These are phyloP conservation scores for Venturia oleaginea DNA, from an alignment of 2,329 filamentous ascomycete species.

Conservation along the genomic window DNA sequence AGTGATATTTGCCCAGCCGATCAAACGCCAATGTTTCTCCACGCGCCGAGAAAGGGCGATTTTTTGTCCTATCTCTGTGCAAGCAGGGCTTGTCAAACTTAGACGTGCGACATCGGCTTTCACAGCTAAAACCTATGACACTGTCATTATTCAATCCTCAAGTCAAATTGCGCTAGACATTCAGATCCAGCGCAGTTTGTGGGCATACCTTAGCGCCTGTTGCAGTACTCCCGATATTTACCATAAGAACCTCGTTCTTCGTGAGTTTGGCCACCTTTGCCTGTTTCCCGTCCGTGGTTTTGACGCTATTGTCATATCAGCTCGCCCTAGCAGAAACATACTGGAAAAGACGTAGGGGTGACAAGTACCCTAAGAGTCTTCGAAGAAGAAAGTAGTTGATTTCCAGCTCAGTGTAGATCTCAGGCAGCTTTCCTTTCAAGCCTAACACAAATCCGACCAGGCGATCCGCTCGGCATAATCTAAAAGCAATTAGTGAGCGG, in stretches of 20 bases:
- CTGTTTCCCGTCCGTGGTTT: constrained; percentile 97
- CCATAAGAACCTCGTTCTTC: constrained; percentile 99
- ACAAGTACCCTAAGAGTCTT: constrained; percentile 60
- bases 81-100: constrained; percentile 83
- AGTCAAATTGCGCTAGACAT: background rate
- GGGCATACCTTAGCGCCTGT: constrained; percentile 73
- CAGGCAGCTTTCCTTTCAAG: constrained; percentile 83
- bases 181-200: background rate
- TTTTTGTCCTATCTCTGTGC: constrained; percentile 97
- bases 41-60: constrained; percentile 93
- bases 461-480: constrained; percentile 93
- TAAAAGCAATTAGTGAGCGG: no score
- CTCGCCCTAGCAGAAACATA: background rate
- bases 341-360: background rate
- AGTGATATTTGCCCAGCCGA: constrained; percentile 35
- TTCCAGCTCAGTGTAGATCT: constrained; percentile 97
- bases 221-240: constrained; percentile 96
- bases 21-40: constrained; percentile 95
- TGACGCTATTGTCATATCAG: constrained; percentile 47
- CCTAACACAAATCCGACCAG: constrained; percentile 96
- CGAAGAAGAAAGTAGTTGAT: constrained; percentile 99
- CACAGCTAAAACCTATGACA: constrained; percentile 59
- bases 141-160: background rate
- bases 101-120: constrained; percentile 97
- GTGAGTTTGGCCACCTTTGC: constrained; percentile 97